Evolutionary conservation across 257 asterid genomes (phyloP).

Genomic region (Ballota nigra): DNA sequence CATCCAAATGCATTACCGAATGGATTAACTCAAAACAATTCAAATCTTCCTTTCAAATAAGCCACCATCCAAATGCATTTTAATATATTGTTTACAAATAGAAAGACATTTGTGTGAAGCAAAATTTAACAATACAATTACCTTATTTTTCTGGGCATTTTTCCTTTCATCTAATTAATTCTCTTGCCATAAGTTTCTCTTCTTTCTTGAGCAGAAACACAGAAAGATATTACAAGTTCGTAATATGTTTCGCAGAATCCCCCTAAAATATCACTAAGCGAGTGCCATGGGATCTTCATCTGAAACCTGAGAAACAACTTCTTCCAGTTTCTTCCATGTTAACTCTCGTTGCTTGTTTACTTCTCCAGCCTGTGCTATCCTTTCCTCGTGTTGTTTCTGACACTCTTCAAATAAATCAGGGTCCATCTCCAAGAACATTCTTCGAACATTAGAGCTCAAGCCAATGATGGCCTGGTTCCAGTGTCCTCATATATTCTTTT

Average conservation of each 20-base stretch:
- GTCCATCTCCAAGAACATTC: slow-evolving; percentile 91
- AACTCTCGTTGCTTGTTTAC: slow-evolving; percentile 49
- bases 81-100: slow-evolving; percentile 27
- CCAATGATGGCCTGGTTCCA: slow-evolving; percentile 92
- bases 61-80: too few relatives aligned
- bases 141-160: slow-evolving; percentile 18
- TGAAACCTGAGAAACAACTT: slow-evolving; percentile 49
- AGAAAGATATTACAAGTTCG: background rate
- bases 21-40: too few relatives aligned
- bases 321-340: slow-evolving; percentile 81
- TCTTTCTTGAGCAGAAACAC: slow-evolving; percentile 14
- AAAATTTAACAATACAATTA: slow-evolving; percentile 23
- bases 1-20: too few relatives aligned
- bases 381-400: slow-evolving; percentile 59
- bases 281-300: slow-evolving; percentile 19
- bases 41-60: too few relatives aligned
- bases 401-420: slow-evolving; percentile 73
- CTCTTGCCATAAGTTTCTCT: slow-evolving; percentile 16
- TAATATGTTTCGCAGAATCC: background rate
- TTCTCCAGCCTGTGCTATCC: slow-evolving; percentile 52
- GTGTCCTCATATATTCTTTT: slow-evolving; percentile 65
- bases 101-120: slow-evolving; percentile 22
- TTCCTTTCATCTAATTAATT: slow-evolving; percentile 16
- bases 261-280: slow-evolving; percentile 15
- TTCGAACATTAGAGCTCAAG: slow-evolving; percentile 66